Evolutionary conservation across 495 filamentous ascomycete genomes (phyloP), one percentile per base, ranked within the genome.

Genomic region (Aspergillus ostianus): DNA sequence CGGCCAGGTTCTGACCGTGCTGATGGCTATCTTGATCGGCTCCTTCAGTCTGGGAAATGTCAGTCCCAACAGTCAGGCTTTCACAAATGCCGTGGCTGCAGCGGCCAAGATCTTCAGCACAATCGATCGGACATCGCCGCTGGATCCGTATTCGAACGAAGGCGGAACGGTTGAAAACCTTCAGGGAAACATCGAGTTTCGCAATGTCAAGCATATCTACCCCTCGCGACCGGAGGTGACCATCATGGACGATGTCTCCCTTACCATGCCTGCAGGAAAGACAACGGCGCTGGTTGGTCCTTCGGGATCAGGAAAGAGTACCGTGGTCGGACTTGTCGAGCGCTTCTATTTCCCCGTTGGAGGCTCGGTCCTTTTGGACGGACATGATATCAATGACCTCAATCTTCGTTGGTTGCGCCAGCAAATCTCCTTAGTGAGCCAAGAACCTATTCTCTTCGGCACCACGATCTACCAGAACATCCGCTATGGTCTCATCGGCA

Each of bases 331-430:
- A 9, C 75, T 98, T 19, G 88, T 97, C 12, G 92, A 97, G 70
- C 82, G 94, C 26, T 98, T 97, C 69, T 98, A 98, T 68, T 83
- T 91, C 57, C 93, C 94, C 9, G 86, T 96, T 23, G 84, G 82
- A 51, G 93, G 93, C 41, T 73, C 83, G 26, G 85, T 98, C 4
- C 81, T 88, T 41, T 77, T 98, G 29, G 94, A 98, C 67, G 93
- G 88, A 7, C 87, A 91, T 61, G 89, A 95, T 65, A 85, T 97
- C 44, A 84, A 83, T 62, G 84, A 78, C 2, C 75, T 98, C 60
- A 98, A 97, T 68, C 80, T 98, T 51, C 86, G 85, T 51, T 98
- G 93, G 93, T 74, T 98, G 57, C 87, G 94, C 36, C 90, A 93
- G 69, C 90, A 97, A 57, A 90, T 98, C 57, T 87, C 91, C 0